Conservation (phyloP, 495 filamentous ascomycete genomes). For the Hypoxylon lenormandii region DNA sequence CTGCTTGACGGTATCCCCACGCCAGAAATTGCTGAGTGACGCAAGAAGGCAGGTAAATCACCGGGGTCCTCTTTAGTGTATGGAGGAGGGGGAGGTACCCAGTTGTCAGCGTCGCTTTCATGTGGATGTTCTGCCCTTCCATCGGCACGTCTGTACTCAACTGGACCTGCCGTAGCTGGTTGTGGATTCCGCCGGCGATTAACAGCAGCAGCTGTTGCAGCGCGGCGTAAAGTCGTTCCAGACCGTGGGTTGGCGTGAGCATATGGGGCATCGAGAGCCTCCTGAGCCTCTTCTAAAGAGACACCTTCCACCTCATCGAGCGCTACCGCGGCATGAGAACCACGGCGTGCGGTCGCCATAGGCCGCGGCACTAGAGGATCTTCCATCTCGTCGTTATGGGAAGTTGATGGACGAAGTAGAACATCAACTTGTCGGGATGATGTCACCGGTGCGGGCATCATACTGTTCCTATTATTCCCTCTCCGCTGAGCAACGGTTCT, state of each 20-base stretch:
- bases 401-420: constrained; percentile 60
- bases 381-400: constrained; percentile 52
- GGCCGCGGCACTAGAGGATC: constrained; percentile 60
- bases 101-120: constrained; percentile 90
- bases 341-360: constrained; percentile 48
- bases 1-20: constrained; percentile 7
- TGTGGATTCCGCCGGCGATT: constrained; percentile 71
- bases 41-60: constrained; percentile 63
- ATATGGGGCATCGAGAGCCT: constrained; percentile 76
- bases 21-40: constrained; percentile 50
- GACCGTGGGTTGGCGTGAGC: constrained; percentile 82
- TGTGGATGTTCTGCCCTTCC: constrained; percentile 78
- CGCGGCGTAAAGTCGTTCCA: constrained; percentile 77
- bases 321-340: background rate
- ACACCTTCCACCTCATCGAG: constrained; percentile 44
- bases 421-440: constrained; percentile 56
- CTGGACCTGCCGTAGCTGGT: constrained; percentile 52
- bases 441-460: constrained; percentile 53
- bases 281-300: constrained; percentile 64
- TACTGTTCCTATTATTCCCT: constrained; percentile 52
- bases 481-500: constrained; percentile 74
- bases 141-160: constrained; percentile 69
- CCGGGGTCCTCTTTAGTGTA: constrained; percentile 78
- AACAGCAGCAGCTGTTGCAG: constrained; percentile 80
- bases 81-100: constrained; percentile 92